Conservation (phyloP, 345 rosid genomes). For the Brassica juncea region DNA sequence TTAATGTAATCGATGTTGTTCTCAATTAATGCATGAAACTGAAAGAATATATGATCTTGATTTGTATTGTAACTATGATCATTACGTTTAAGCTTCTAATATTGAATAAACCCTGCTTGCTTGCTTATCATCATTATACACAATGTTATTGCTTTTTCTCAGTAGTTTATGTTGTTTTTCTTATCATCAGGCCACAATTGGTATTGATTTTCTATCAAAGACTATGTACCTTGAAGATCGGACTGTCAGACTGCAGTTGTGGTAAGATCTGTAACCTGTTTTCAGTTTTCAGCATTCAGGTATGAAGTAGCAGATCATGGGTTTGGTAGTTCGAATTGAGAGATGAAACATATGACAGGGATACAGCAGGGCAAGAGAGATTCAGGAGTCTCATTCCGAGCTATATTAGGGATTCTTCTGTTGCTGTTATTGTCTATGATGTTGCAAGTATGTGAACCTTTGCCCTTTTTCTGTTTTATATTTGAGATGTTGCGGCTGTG, state of each 20-base stretch:
- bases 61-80: neutral
- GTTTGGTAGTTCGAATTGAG: conserved; percentile 1
- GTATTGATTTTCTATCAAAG: conserved; percentile 83
- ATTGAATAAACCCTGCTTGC: neutral
- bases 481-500: neutral
- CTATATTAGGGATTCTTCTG: conserved; percentile 86
- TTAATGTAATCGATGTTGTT: neutral
- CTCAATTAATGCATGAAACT: neutral
- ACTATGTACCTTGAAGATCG: conserved; percentile 92
- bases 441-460: conserved; percentile 66
- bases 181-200: conserved; percentile 68
- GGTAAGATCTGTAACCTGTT: conserved; percentile 45
- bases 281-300: neutral
- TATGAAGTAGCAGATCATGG: neutral
- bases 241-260: conserved; percentile 76
- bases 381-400: conserved; percentile 93
- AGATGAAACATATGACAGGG: conserved; percentile 51
- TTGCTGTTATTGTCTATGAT: conserved; percentile 82
- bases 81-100: neutral
- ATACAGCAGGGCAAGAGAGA: conserved; percentile 86
- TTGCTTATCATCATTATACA: neutral
- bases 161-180: conserved; percentile 12
- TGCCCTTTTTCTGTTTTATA: conserved; percentile 2
- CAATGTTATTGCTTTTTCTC: neutral
- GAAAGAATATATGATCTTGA: conserved; percentile 17